These are phyloP conservation scores for Cordyceps cicadae DNA, from an alignment of 2,329 filamentous ascomycete species.

Conservation along the genomic window DNA sequence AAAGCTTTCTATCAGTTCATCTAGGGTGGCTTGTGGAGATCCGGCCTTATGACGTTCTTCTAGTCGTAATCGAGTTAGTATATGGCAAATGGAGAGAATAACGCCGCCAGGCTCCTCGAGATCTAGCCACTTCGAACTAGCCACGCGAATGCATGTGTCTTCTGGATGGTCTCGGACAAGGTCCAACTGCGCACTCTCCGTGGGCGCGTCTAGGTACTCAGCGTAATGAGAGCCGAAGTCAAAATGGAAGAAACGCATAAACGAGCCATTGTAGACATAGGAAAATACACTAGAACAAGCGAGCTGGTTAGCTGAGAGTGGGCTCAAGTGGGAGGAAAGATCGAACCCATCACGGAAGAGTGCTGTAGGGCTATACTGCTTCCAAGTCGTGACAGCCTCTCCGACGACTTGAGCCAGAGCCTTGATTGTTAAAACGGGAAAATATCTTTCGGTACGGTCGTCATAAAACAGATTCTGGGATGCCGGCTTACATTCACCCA, in stretches of 20 bases:
- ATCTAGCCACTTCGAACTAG: slow-evolving; percentile 1
- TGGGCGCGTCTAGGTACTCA: neutral
- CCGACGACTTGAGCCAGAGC: neutral
- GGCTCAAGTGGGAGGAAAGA: neutral
- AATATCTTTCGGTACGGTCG: neutral
- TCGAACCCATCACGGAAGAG: neutral
- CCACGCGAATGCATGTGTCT: neutral
- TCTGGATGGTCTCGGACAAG: neutral
- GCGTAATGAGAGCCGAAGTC: neutral
- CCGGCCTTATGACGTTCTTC: neutral
- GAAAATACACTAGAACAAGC: too few relatives aligned
- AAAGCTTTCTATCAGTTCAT: neutral
- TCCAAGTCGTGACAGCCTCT: neutral
- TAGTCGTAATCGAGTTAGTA: neutral
- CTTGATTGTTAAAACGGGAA: neutral
- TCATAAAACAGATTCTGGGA: neutral
- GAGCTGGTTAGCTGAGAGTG: neutral
- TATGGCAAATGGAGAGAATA: neutral
- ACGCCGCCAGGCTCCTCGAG: neutral
- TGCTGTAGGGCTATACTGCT: neutral
- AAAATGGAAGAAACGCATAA: neutral
- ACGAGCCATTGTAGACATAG: neutral
- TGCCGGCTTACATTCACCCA: neutral
- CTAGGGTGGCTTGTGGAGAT: neutral
- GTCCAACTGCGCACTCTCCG: neutral